These are phyloP conservation scores for Cetraspora pellucida DNA, from an alignment of 192 early-diverging fungal species.

Conservation along the genomic window DNA sequence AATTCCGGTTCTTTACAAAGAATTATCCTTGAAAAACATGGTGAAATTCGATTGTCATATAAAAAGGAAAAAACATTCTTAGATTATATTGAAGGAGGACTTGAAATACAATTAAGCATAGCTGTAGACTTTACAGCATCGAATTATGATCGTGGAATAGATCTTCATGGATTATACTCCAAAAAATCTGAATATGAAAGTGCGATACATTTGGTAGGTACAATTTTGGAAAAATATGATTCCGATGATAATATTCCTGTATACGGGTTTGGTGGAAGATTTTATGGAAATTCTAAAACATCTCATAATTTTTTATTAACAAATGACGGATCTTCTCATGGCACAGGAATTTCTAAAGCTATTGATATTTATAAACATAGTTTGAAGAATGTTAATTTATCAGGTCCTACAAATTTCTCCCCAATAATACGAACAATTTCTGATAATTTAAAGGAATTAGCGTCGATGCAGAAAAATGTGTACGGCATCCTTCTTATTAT, in stretches of 20 bases:
- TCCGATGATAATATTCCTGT: neutral
- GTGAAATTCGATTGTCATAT: neutral
- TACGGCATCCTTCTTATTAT: neutral
- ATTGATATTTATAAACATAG: neutral
- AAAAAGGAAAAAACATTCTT: neutral
- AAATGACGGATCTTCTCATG: neutral
- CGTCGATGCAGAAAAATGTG: neutral
- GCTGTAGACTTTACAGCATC: neutral
- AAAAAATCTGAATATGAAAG: neutral
- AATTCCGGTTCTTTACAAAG: neutral
- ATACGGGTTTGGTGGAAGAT: neutral
- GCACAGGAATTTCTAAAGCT: neutral
- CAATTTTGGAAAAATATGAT: neutral
- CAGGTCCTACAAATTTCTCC: neutral
- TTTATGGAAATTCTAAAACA: neutral
- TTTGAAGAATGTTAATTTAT: neutral
- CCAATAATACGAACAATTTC: neutral
- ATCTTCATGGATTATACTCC: neutral
- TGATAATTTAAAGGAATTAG: neutral
- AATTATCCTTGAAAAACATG: neutral
- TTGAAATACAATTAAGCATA: slow-evolving; percentile 1
- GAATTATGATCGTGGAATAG: neutral
- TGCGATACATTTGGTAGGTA: neutral
- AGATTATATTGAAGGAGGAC: neutral
- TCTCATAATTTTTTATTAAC: neutral